Evolutionary conservation across 2,329 filamentous ascomycete genomes (phyloP), one percentile per base, ranked within the genome.

Genomic region (Beauveria caledonica): DNA sequence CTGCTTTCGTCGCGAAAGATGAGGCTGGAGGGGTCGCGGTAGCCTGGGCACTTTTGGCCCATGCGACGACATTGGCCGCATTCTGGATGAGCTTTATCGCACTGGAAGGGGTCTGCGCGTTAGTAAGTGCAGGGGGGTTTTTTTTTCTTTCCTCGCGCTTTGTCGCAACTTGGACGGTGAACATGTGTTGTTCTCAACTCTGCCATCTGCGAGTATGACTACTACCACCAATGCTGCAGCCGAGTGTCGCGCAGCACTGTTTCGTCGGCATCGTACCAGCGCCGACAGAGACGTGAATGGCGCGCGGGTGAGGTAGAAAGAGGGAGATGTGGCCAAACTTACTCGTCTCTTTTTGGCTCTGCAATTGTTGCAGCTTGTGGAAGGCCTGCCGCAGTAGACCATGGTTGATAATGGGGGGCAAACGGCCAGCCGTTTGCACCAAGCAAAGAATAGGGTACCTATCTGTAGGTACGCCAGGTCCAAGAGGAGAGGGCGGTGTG

Each of bases 1-100:
- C 60, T 62, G 60, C 60, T 62, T 57, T 62, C 60, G 50, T 62
- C 60, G 13, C 60, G 60, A 21, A 62, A 58, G 44, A 62, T 62
- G 19, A 62, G 54, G 55, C 60, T 56, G 36, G 53, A 58, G 29
- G 55, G 60, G 55, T 62, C 60, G 17, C 60, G 54, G 55, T 62
- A 62, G 55, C 60, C 60, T 33, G 60, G 60, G 55, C 60, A 62
- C 27, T 56, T 53, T 58, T 58, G 54, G 33, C 55, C 55, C 54
- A 62, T 58, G 48, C 60, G 60, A 46, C 60, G 60, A 36, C 60
- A 62, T 45, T 62, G 60, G 9, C 60, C 60, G 39, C 60, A 62
- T 62, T 62, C 60, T 44, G 60, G 60, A 17, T 58, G 45, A 55
- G 60, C 60, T 49, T 62, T 62, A 25, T 62, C 60, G 55, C 60